Conservation (phyloP, 2,329 filamentous ascomycete species). For the Didymella exigua region DNA sequence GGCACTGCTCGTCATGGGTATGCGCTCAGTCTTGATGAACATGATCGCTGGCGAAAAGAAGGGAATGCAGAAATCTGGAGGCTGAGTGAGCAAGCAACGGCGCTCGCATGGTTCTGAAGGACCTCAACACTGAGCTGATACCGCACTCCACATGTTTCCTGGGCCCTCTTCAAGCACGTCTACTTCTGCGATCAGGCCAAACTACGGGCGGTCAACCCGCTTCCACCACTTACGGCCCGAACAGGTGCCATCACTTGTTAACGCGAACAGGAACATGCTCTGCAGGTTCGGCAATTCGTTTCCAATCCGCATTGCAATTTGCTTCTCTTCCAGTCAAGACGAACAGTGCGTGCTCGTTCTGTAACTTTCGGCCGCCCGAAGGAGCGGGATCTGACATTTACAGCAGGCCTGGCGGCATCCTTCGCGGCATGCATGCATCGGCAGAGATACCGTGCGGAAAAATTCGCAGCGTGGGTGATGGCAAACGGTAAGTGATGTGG, state of each 20-base stretch:
- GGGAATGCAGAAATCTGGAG: constrained; percentile 5
- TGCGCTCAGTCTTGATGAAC: constrained; percentile 12
- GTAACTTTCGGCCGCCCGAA: constrained; percentile 1
- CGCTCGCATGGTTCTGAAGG: not conserved
- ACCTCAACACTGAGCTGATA: not conserved
- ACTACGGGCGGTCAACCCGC: not conserved
- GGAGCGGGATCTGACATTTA: constrained; percentile 6
- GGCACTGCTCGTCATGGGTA: constrained; percentile 26
- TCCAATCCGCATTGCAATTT: not conserved
- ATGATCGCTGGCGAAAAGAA: constrained; percentile 10
- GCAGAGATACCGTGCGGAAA: constrained; percentile 5
- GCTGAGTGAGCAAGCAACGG: constrained; percentile 1
- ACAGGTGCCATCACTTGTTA: not conserved
- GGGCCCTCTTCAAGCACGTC: constrained; percentile 4
- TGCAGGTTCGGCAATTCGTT: not conserved
- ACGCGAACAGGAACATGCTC: not conserved
- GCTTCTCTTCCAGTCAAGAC: not conserved
- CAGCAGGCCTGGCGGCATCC: not conserved
- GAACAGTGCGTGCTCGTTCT: constrained; percentile 8
- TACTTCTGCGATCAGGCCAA: constrained; percentile 3
- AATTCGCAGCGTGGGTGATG: not conserved
- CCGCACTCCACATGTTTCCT: constrained; percentile 7
- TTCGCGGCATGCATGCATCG: not conserved
- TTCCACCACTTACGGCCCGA: not conserved
- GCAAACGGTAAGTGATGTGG: constrained; percentile 4